Evolutionary conservation across 2,329 filamentous ascomycete genomes (phyloP).

Genomic region (Fusarium paranaense): DNA sequence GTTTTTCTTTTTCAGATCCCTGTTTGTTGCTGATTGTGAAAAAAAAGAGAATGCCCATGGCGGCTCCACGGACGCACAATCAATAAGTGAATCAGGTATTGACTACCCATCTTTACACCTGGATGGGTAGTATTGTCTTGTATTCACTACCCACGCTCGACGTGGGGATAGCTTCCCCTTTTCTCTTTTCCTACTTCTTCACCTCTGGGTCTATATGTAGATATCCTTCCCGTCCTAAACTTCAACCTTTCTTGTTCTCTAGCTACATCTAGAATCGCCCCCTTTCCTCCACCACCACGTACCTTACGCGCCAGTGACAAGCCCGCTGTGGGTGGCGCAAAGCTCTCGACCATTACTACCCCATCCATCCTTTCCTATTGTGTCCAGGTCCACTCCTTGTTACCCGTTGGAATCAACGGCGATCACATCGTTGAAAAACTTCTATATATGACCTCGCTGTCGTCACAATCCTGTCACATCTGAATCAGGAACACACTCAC

Average conservation of each 20-base stretch:
- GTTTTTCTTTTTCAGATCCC: constrained; percentile 6
- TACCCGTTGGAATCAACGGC: constrained; percentile 24
- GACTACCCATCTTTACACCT: constrained; percentile 15
- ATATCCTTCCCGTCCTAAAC: constrained; percentile 2
- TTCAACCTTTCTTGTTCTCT: not conserved
- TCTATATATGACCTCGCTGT: constrained; percentile 26
- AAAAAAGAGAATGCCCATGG: constrained; percentile 12
- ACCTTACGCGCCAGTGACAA: constrained; percentile 17
- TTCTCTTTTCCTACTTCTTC: not conserved
- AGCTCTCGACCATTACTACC: constrained; percentile 32
- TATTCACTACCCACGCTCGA: not conserved
- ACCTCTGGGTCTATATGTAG: constrained; percentile 26
- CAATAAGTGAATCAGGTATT: constrained; percentile 28
- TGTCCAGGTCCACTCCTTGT: constrained; percentile 28
- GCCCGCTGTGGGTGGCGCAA: constrained; percentile 31
- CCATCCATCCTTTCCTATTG: constrained; percentile 29
- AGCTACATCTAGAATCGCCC: constrained; percentile 19
- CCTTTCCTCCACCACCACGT: constrained; percentile 9
- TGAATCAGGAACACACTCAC: not conserved
- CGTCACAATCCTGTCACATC: constrained; percentile 1
- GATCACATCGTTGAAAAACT: constrained; percentile 9
- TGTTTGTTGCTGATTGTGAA: constrained; percentile 27
- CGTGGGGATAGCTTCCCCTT: constrained; percentile 4
- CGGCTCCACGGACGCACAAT: constrained; percentile 17
- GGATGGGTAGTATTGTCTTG: constrained; percentile 21